phyloP scores from a whole-genome alignment of 139 green algal genomes.

The Chlorella sp. region DNA sequence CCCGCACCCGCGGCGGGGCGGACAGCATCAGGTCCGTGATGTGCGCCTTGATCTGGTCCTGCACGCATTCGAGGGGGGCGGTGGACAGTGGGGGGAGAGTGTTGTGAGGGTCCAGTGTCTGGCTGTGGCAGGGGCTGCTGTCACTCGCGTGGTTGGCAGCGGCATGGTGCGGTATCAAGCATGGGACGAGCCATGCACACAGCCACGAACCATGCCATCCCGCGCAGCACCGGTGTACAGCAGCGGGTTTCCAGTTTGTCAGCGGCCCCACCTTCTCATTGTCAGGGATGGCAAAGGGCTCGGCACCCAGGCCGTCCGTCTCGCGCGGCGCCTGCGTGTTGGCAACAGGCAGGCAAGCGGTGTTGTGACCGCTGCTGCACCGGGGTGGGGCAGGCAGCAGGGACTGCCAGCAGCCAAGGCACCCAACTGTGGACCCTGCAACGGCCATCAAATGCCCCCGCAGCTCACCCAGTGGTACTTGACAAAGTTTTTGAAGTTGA shows the following conservation, averaged over 20 bases:
- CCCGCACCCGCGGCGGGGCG: conserved; percentile 71
- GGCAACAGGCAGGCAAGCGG: neutral
- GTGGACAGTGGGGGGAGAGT: too few relatives aligned
- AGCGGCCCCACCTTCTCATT: conserved; percentile 50
- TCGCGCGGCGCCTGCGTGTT: neutral
- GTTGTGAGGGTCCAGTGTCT: too few relatives aligned
- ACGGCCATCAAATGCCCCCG: too few relatives aligned
- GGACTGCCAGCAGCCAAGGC: too few relatives aligned
- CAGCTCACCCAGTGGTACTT: conserved; percentile 88
- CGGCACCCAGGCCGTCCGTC: conserved; percentile 7
- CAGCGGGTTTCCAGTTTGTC: too few relatives aligned
- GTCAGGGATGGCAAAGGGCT: conserved; percentile 53
- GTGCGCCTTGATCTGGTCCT: conserved; percentile 88
- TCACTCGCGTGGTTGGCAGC: neutral
- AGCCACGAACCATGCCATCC: neutral
- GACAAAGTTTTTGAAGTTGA: conserved; percentile 98
- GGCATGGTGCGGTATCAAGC: neutral
- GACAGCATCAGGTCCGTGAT: conserved; percentile 93
- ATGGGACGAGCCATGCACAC: neutral
- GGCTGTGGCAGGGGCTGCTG: too few relatives aligned
- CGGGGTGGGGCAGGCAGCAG: too few relatives aligned
- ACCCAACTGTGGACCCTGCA: too few relatives aligned
- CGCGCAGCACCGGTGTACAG: neutral
- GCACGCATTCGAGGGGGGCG: conserved; percentile 19
- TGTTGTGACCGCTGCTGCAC: neutral